Evolutionary conservation across 345 rosid genomes (phyloP), one percentile per base, ranked within the genome.

Genomic region (Eucalyptus fibrosa): DNA sequence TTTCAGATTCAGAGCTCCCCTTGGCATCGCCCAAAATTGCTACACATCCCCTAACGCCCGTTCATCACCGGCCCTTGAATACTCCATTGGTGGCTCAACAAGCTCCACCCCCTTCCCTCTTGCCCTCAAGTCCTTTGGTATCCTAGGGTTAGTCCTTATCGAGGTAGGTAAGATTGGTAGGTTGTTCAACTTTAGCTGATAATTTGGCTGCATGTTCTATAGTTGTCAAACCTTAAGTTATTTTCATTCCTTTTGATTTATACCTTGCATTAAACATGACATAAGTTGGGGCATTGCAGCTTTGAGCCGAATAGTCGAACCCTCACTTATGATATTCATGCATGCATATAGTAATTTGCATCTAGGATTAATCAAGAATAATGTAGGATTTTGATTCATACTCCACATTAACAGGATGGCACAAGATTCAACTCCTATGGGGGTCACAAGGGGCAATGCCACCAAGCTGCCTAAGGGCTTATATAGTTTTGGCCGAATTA

Each of bases 391-490:
- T 23, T 56, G 26, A 24, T 21, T 56, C 60, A 56, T 56, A 56
- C 60, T 56, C 12, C 5, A 23, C 28, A 23, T 56, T 56, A 24
- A 56, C 4, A 8, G 12, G 60, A 56, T 21, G 6, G 60, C 60
- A 56, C 12, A 56, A 55, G 12, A 24, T 23, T 24, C 3, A 23
- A 56, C 60, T 56, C 28, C 28, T 23, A 8, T 23, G 28, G 56
- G 17, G 56, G 56, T 53, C 24, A 18, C 23, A 53, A 53, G 56
- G 55, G 56, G 56, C 56, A 53, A 53, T 0, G 23, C 56, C 56
- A 53, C 56, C 56, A 53, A 53, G 56, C 56, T 0, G 0, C 23
- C 23, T 0, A 0, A 53, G 60, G 26, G 28, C 60, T 56, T 55
- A 19, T 55, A 55, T 55, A 55, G 23, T 55, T 55, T 21, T 2